phyloP scores from a whole-genome alignment of 2,329 filamentous ascomycete genomes.

The Calonectria pauciramosa region DNA sequence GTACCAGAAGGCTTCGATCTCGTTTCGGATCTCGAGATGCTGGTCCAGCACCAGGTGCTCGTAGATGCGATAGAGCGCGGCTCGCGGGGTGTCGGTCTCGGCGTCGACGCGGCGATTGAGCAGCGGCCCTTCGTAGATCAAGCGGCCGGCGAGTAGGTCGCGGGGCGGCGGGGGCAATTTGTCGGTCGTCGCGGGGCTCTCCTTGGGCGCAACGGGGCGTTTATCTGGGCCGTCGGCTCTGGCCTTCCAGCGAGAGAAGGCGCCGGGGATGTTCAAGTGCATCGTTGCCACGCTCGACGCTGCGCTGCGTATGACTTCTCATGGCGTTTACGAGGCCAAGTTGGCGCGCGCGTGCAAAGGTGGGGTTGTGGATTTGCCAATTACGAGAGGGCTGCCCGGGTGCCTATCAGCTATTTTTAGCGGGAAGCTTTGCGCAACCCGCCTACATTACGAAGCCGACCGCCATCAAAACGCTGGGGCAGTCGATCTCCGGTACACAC shows the following conservation, averaged over 20 bases:
- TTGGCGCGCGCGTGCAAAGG: not conserved
- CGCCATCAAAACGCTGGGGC: not conserved
- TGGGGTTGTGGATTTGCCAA: not conserved
- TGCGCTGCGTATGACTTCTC: not conserved
- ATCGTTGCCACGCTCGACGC: not conserved
- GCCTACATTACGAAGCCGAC: not conserved
- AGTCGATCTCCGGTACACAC: not conserved
- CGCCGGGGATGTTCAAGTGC: not conserved
- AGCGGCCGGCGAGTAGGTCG: constrained; percentile 21
- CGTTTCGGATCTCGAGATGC: constrained; percentile 33
- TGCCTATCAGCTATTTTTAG: not conserved
- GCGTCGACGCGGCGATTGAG: constrained; percentile 26
- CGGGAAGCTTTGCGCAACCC: not conserved
- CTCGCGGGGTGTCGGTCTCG: constrained; percentile 17
- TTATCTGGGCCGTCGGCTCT: not conserved
- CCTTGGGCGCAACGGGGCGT: not conserved
- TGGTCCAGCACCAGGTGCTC: constrained; percentile 34
- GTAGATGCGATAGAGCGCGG: constrained; percentile 38
- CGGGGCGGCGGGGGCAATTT: not conserved
- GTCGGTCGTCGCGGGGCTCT: not conserved
- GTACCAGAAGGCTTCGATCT: constrained; percentile 37
- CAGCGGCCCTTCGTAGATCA: constrained; percentile 31
- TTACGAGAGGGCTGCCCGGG: not conserved
- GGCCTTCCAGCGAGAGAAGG: not conserved
- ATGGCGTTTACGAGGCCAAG: not conserved